Evolutionary conservation across 805 yeast genomes (phyloP), one percentile per base, ranked within the genome.

Genomic region (Wickerhamomyces bovis): DNA sequence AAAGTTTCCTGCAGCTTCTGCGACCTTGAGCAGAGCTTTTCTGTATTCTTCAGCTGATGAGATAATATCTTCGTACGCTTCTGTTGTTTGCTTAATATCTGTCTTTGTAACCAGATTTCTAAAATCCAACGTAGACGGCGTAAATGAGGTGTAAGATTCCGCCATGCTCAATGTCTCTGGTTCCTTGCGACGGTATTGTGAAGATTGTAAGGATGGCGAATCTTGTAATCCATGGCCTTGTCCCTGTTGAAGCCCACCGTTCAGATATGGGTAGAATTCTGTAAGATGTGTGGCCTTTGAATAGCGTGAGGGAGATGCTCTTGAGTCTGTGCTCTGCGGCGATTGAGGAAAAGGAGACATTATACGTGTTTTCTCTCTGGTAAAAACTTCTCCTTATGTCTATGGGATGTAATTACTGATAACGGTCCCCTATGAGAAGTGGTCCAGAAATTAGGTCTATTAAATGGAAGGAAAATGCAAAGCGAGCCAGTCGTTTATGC

Each of bases 1-100:
- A 57, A 89, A 77, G 43, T 78, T 81, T 21, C 82, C 81, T 8
- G 94, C 83, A 0, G 88, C 83, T 15, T 64, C 64, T 2, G 89
- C 67, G 52, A 80, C 69, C 41, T 60, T 55, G 38, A 64, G 44
- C 54, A 84, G 60, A 26, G 85, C 72, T 28, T 65, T 55, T 41
- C 76, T 56, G 62, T 81, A 74, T 45, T 66, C 57, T 21, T 62
- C 64, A 11, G 83, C 77, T 42, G 80, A 74, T 3, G 54, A 57
- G 16, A 78, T 53, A 33, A 82, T 66, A 9, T 70, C 70, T n/a
- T 67, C 62, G 54, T 79, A 80, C 2, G 77, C 69, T 11, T 64
- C 67, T 11, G 76, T 62, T 1, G 82, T 77, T 28, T 69, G 65
- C 8, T 68, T 64, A 43, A 84, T 76, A 58, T 85, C 94, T 33